Conservation (phyloP, 2,329 filamentous ascomycete genomes). For the Cadophora malorum region DNA sequence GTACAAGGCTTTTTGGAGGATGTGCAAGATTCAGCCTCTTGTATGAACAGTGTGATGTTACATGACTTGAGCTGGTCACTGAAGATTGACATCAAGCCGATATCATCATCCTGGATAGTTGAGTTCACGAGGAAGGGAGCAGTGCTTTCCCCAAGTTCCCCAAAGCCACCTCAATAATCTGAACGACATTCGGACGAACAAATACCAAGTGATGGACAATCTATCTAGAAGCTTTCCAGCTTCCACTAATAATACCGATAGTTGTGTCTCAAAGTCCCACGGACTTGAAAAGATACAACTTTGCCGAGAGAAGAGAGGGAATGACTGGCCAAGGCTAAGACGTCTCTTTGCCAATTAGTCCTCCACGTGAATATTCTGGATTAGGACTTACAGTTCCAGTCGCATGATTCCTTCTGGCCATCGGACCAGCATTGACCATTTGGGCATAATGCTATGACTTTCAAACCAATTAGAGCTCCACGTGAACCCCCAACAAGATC, state of each 20-base stretch:
- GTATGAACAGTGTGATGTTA: neutral
- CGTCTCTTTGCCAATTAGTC: conserved; percentile 15
- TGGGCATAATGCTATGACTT: neutral
- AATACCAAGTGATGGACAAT: neutral
- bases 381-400: neutral
- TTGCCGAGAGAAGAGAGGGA: neutral
- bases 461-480: conserved; percentile 11
- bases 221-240: neutral
- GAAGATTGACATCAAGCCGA: neutral
- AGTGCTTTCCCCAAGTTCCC: neutral
- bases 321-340: neutral
- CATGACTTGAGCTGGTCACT: neutral
- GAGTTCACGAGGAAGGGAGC: neutral
- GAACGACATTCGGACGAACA: neutral
- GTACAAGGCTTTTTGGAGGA: neutral
- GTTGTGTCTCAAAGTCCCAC: neutral
- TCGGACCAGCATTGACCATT: neutral
- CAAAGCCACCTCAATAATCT: neutral
- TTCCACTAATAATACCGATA: neutral
- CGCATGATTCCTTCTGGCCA: neutral
- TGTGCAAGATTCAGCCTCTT: conserved; percentile 13
- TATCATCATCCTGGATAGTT: neutral
- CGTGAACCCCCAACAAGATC: conserved; percentile 8
- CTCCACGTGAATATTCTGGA: conserved; percentile 5
- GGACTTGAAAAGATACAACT: neutral